Conservation (phyloP, 148 eudicot species). For the Rhododendron mucronatum region DNA sequence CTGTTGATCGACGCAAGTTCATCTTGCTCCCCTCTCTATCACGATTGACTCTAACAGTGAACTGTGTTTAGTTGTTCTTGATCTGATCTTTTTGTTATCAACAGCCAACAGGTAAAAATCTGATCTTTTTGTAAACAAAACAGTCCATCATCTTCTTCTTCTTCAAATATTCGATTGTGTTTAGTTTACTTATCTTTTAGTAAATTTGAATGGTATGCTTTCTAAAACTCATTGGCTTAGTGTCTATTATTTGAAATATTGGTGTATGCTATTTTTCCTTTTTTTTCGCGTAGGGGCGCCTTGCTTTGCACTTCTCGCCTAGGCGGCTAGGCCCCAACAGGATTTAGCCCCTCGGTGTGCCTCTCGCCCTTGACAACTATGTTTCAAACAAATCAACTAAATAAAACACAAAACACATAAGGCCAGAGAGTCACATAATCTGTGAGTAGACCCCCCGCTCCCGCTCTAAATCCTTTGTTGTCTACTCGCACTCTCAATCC, state of each 20-base stretch:
- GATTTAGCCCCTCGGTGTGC: not conserved
- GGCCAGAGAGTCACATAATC: not conserved
- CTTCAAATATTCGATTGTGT: not conserved
- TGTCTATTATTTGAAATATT: not conserved
- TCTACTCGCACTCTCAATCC: no score
- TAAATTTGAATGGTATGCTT: not conserved
- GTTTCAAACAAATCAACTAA: not conserved
- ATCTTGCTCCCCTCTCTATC: no score
- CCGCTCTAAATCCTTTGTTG: no score
- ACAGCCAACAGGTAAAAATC: not conserved
- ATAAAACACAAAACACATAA: not conserved
- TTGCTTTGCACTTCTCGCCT: not conserved
- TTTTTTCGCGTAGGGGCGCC: not conserved
- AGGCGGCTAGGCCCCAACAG: not conserved
- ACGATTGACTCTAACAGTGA: no score
- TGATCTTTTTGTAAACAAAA: not conserved
- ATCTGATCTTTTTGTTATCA: no score
- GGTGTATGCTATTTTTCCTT: not conserved
- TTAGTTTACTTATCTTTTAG: not conserved
- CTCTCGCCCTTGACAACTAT: not conserved
- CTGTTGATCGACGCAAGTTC: no score
- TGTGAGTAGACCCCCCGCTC: no score
- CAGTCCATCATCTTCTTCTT: not conserved
- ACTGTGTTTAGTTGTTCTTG: no score
- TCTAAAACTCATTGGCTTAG: not conserved